phyloP scores from a whole-genome alignment of 2,329 filamentous ascomycete species.

The Colletotrichum cordylinicola region DNA sequence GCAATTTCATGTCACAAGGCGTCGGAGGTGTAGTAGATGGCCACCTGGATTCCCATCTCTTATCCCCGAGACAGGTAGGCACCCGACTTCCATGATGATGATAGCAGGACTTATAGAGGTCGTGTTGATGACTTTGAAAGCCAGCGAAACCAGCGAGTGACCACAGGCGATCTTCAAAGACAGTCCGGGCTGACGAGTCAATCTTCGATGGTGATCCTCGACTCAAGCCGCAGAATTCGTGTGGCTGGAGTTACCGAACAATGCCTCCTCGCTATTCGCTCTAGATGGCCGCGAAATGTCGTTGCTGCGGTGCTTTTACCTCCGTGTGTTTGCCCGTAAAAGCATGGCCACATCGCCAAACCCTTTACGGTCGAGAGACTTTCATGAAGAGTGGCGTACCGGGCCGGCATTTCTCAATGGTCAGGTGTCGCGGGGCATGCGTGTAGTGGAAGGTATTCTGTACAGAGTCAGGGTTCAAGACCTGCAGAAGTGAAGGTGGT shows the following conservation, averaged over 20 bases:
- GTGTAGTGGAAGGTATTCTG: not conserved
- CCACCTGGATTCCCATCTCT: not conserved
- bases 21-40: not conserved
- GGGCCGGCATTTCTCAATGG: constrained; percentile 19
- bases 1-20: not conserved
- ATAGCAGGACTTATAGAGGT: not conserved
- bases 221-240: not conserved
- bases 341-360: not conserved
- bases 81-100: not conserved
- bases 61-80: not conserved
- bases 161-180: not conserved
- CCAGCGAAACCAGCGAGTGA: not conserved
- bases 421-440: constrained; percentile 19
- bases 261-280: constrained; percentile 17
- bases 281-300: constrained; percentile 5
- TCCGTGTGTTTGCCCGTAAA: constrained; percentile 1
- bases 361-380: not conserved
- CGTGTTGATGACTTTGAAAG: not conserved
- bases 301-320: not conserved
- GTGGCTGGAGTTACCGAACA: not conserved
- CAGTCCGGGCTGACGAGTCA: not conserved
- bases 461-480: constrained; percentile 9
- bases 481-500: constrained; percentile 9
- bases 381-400: constrained; percentile 1
- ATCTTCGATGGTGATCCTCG: not conserved